Percentiles rank a stretch among this genome's conserved stretches.
phyloP scores from a whole-genome alignment of 2,329 filamentous ascomycete genomes.

The Grosmannia serpens region DNA sequence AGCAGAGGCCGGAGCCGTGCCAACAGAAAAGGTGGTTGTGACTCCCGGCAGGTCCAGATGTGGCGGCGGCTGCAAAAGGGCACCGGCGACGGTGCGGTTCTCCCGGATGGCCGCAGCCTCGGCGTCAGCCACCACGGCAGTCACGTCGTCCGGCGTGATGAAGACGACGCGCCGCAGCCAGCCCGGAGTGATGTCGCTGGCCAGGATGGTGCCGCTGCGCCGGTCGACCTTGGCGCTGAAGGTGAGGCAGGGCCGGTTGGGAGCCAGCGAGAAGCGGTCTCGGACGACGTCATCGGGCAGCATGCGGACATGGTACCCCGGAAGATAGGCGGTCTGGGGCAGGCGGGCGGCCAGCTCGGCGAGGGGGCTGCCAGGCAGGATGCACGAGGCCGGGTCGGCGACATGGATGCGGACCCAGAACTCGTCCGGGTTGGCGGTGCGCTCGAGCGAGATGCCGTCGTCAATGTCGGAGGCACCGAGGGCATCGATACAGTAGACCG shows the following conservation, averaged over 20 bases:
- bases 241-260: slow-evolving; percentile 42
- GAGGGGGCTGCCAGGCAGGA: slow-evolving; percentile 46
- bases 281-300: slow-evolving; percentile 37
- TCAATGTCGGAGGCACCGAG: slow-evolving; percentile 59
- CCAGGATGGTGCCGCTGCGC: slow-evolving; percentile 36
- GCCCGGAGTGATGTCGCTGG: slow-evolving; percentile 42
- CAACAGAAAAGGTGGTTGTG: slow-evolving; percentile 21
- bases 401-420: slow-evolving; percentile 71
- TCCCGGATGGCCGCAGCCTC: slow-evolving; percentile 1
- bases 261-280: slow-evolving; percentile 42
- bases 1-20: slow-evolving; percentile 14
- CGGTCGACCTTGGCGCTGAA: slow-evolving; percentile 49
- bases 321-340: slow-evolving; percentile 47
- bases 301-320: slow-evolving; percentile 48
- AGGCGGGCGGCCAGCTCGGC: slow-evolving; percentile 50
- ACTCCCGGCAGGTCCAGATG: slow-evolving; percentile 2
- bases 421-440: slow-evolving; percentile 33
- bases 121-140: slow-evolving; percentile 23
- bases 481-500: slow-evolving; percentile 64
- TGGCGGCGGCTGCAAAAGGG: neutral
- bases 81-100: neutral
- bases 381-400: slow-evolving; percentile 65
- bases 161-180: slow-evolving; percentile 39
- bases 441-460: slow-evolving; percentile 64
- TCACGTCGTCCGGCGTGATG: slow-evolving; percentile 41